phyloP scores from a whole-genome alignment of 1,284 basidiomycete species.

The Sanghuangporus baumii region DNA sequence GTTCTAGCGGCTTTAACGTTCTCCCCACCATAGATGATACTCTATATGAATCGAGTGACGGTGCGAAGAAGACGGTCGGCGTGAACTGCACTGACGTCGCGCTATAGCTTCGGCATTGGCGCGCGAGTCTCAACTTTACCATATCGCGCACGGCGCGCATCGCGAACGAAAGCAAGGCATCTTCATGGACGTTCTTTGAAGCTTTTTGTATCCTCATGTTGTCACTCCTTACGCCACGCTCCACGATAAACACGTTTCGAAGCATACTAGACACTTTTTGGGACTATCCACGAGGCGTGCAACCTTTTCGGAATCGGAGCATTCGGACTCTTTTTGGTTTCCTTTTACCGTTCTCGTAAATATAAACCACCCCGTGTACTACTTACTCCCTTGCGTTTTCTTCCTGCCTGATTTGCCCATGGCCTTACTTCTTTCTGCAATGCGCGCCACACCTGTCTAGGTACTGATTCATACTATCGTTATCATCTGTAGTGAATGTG shows the following conservation, averaged over 20 bases:
- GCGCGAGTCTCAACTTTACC: not conserved
- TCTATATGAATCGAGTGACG: not conserved
- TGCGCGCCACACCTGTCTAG: not conserved
- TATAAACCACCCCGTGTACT: not conserved
- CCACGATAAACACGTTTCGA: not conserved
- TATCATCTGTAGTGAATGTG: too few relatives aligned
- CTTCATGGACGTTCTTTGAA: not conserved
- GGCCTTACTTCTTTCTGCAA: not conserved
- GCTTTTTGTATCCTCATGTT: not conserved
- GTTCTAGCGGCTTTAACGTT: not conserved
- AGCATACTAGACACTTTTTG: not conserved
- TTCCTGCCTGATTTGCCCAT: not conserved
- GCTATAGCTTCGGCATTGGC: not conserved
- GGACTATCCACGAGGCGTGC: not conserved
- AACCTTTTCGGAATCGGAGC: not conserved
- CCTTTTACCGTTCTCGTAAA: not conserved
- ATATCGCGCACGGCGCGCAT: not conserved
- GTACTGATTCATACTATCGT: not conserved
- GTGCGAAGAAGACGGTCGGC: slow-evolving; percentile 2
- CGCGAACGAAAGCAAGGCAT: not conserved
- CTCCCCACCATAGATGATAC: not conserved
- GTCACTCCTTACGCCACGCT: not conserved
- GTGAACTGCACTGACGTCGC: slow-evolving; percentile 13
- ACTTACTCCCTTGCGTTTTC: not conserved
- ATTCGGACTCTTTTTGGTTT: not conserved